Percentiles rank a stretch among this genome's conserved stretches.
Conservation (phyloP, 768 basidiomycete species). For the Podaxis sp. region DNA sequence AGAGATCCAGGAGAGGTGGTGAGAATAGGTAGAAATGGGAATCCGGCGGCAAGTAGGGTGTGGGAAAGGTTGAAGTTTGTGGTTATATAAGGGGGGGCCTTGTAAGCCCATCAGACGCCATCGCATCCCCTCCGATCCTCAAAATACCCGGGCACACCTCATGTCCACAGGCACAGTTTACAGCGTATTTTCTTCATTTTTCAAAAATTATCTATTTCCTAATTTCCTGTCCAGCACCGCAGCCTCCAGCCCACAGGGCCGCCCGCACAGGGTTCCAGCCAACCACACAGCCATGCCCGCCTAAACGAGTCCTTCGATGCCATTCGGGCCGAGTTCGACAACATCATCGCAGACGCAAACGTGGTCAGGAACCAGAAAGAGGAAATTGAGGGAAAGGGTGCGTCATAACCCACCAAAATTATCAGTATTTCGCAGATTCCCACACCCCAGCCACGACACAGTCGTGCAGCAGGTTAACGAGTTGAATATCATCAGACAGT, state of each 20-base stretch:
- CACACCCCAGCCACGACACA: constrained; percentile 25
- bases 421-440: background rate
- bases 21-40: background rate
- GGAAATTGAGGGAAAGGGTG: constrained; percentile 88
- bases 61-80: constrained; percentile 11
- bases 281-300: constrained; percentile 13
- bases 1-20: background rate
- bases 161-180: constrained; percentile 12
- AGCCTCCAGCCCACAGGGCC: constrained; percentile 14
- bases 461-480: constrained; percentile 86
- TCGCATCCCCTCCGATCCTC: background rate
- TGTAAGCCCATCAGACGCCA: constrained; percentile 9
- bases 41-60: constrained; percentile 13
- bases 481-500: constrained; percentile 83
- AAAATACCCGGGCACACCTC: constrained; percentile 1
- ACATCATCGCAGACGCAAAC: constrained; percentile 11
- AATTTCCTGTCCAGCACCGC: constrained; percentile 1
- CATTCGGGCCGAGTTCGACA: constrained; percentile 18
- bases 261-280: constrained; percentile 8
- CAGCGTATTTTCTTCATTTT: constrained; percentile 3
- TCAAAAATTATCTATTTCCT: background rate
- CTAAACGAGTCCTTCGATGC: constrained; percentile 17
- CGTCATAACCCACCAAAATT: constrained; percentile 25
- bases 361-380: constrained; percentile 75
- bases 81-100: constrained; percentile 8